Evolutionary conservation across 2,329 filamentous ascomycete species (phyloP).

Genomic region (Colletotrichum orchidophilum): DNA sequence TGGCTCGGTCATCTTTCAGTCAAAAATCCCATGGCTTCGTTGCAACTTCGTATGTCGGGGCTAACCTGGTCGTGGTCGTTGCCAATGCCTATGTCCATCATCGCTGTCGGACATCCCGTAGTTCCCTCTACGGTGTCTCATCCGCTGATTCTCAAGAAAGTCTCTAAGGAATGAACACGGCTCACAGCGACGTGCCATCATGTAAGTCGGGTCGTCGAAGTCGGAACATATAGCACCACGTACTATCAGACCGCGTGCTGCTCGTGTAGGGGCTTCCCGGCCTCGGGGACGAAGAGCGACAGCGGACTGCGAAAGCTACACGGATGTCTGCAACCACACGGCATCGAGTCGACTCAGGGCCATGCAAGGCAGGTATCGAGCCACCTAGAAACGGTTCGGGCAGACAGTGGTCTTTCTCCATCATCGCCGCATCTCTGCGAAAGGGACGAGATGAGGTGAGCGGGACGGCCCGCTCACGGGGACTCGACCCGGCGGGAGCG

Average conservation of each 20-base stretch:
- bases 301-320: background rate
- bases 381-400: background rate
- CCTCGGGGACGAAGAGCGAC: background rate
- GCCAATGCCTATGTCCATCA: no score
- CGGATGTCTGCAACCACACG: background rate
- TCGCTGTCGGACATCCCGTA: no score
- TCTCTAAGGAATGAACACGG: no score
- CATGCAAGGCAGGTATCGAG: background rate
- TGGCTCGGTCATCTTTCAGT: no score
- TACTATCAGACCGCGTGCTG: background rate
- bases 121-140: no score
- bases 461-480: slow-evolving; percentile 23
- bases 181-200: no score
- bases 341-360: background rate
- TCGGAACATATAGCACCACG: background rate
- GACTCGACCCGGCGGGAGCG: background rate
- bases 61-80: no score
- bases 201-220: no score
- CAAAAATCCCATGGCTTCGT: no score
- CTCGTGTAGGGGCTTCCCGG: background rate
- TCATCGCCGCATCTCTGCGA: background rate
- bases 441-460: background rate
- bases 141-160: no score
- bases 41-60: no score
- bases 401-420: background rate